These are phyloP conservation scores for Penicillium arizonense DNA, from an alignment of 495 filamentous ascomycete species.

Conservation along the genomic window DNA sequence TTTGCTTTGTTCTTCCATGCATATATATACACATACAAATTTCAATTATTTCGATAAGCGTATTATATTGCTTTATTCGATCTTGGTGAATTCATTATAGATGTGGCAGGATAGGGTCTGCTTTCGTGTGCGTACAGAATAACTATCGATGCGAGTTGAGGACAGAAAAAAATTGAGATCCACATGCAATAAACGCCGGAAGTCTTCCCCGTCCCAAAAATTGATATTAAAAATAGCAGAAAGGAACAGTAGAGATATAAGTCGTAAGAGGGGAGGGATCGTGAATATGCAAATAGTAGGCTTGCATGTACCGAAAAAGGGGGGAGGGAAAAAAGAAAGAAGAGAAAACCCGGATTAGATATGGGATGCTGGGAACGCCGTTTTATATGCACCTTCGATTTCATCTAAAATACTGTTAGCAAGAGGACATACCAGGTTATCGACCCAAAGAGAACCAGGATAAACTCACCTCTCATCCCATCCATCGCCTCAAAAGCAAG, in stretches of 20 bases:
- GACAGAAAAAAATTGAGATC: background rate
- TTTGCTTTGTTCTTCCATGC: too few species aligned
- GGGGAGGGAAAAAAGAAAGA: slow-evolving; percentile 5
- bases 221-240: background rate
- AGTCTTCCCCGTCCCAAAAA: too few species aligned
- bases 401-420: slow-evolving; percentile 32
- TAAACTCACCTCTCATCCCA: slow-evolving; percentile 57
- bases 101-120: background rate
- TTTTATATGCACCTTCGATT: slow-evolving; percentile 47
- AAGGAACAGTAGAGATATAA: background rate
- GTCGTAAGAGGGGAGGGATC: background rate
- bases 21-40: too few species aligned
- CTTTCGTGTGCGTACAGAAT: background rate
- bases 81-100: background rate
- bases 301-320: slow-evolving; percentile 1
- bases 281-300: background rate
- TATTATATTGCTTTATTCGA: background rate
- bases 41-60: too few species aligned
- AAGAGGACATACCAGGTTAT: background rate
- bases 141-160: background rate
- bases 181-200: background rate
- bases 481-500: slow-evolving; percentile 59
- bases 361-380: slow-evolving; percentile 37
- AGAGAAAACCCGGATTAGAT: slow-evolving; percentile 14
- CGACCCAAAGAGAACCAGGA: background rate